phyloP scores from a whole-genome alignment of 371 early-diverging fungal genomes.

The Zopfochytrium polystomum region DNA sequence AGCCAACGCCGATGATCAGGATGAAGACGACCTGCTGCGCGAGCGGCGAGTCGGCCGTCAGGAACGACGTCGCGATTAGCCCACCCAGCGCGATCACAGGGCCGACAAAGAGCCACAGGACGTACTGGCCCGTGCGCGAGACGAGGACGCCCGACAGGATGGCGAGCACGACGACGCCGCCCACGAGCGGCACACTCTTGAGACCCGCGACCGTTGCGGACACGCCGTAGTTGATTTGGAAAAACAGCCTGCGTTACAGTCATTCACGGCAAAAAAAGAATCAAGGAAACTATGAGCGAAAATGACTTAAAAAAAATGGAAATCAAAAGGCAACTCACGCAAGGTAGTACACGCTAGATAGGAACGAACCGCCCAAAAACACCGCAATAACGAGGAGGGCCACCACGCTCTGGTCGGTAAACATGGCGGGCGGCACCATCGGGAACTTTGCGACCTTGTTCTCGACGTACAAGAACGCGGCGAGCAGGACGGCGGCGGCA shows the following conservation, averaged over 20 bases:
- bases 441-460: constrained; percentile 35
- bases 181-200: constrained; percentile 57
- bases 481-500: constrained; percentile 11
- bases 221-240: constrained; percentile 16
- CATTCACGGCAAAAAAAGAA: too few species aligned
- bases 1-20: constrained; percentile 53
- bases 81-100: constrained; percentile 47
- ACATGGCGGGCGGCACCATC: constrained; percentile 33
- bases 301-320: too few species aligned
- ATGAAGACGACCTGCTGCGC: constrained; percentile 49
- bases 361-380: constrained; percentile 50
- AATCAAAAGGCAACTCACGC: too few species aligned
- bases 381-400: constrained; percentile 49
- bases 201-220: constrained; percentile 60
- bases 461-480: constrained; percentile 34
- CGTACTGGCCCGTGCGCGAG: constrained; percentile 47
- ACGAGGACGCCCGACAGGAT: constrained; percentile 12
- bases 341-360: constrained; percentile 54
- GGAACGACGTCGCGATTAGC: constrained; percentile 47
- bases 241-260: too few species aligned
- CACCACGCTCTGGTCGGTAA: constrained; percentile 28
- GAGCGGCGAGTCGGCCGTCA: constrained; percentile 37
- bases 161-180: constrained; percentile 30
- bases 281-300: too few species aligned
- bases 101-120: constrained; percentile 51